A percentile compares a stretch with the other conserved stretches of the same genome.
These are phyloP conservation scores for Colletotrichum agaves DNA, from an alignment of 2,329 filamentous ascomycete species.

Conservation along the genomic window DNA sequence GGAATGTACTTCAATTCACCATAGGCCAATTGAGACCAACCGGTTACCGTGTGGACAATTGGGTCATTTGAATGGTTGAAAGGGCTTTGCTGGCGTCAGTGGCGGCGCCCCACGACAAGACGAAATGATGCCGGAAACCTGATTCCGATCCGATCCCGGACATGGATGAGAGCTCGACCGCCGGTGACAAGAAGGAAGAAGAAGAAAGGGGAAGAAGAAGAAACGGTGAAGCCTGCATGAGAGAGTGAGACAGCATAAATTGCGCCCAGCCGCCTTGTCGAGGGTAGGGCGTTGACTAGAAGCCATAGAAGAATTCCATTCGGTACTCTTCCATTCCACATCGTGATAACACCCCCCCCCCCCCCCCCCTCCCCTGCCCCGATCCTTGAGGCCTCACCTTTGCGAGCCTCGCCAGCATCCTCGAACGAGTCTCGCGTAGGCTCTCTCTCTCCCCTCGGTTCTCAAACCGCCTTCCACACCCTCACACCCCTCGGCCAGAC, in stretches of 20 bases:
- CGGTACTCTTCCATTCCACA: background rate
- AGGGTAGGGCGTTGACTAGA: background rate
- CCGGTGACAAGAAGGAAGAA: background rate
- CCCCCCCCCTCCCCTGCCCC: too few species aligned
- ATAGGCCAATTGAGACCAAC: slow-evolving; percentile 8
- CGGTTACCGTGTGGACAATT: background rate
- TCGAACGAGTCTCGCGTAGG: background rate
- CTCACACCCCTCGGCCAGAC: background rate
- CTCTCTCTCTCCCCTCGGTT: background rate
- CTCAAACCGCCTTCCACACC: background rate
- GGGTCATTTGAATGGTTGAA: background rate
- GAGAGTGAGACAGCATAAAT: background rate
- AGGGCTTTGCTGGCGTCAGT: slow-evolving; percentile 9
- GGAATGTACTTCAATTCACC: background rate
- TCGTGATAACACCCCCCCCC: too few species aligned
- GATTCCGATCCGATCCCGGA: slow-evolving; percentile 2
- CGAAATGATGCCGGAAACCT: slow-evolving; percentile 15
- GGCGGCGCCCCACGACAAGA: slow-evolving; percentile 19
- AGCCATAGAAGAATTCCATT: background rate
- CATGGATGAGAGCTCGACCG: background rate
- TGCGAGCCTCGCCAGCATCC: too few species aligned
- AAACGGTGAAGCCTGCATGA: background rate
- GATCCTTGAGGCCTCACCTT: too few species aligned
- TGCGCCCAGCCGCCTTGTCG: background rate
- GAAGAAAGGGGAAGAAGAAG: too few species aligned